Conservation (phyloP, 2,329 filamentous ascomycete species). For the Paracamarosporium sp. region DNA sequence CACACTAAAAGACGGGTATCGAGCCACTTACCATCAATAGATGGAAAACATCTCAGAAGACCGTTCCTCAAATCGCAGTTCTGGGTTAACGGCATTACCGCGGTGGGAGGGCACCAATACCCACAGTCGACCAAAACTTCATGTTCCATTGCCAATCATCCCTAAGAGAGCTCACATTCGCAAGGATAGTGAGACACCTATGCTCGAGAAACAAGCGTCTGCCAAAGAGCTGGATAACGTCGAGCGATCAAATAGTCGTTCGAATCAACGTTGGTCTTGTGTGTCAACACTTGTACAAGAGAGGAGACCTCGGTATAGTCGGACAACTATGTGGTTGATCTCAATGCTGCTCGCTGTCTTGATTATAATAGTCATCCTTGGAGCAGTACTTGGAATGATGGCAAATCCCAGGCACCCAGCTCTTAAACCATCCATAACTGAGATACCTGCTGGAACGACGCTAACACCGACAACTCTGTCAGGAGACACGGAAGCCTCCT, state of each 20-base stretch:
- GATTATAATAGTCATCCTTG: slow-evolving; percentile 16
- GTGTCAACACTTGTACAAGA: slow-evolving; percentile 1
- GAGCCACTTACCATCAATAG: background rate
- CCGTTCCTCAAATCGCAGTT: slow-evolving; percentile 12
- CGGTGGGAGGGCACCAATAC: slow-evolving; percentile 14
- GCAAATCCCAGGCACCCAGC: background rate
- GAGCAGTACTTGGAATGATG: slow-evolving; percentile 21
- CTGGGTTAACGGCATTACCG: slow-evolving; percentile 19
- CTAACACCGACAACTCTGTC: slow-evolving; percentile 14
- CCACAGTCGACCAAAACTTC: slow-evolving; percentile 3
- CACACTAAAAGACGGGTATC: background rate
- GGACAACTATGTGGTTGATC: slow-evolving; percentile 19
- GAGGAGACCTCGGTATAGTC: slow-evolving; percentile 9
- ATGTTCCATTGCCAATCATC: slow-evolving; percentile 3
- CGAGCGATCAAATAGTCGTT: background rate
- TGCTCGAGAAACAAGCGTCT: slow-evolving; percentile 15
- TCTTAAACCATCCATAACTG: slow-evolving; percentile 16
- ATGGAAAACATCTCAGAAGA: slow-evolving; percentile 11
- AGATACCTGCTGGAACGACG: slow-evolving; percentile 15
- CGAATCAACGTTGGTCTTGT: slow-evolving; percentile 1
- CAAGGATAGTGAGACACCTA: slow-evolving; percentile 8
- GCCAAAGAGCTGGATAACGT: slow-evolving; percentile 1
- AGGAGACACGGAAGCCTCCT: background rate
- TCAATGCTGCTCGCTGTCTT: slow-evolving; percentile 8
- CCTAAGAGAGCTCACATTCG: slow-evolving; percentile 11